Conservation (phyloP, 192 early-diverging fungal genomes). For the Mortierella alpina region DNA sequence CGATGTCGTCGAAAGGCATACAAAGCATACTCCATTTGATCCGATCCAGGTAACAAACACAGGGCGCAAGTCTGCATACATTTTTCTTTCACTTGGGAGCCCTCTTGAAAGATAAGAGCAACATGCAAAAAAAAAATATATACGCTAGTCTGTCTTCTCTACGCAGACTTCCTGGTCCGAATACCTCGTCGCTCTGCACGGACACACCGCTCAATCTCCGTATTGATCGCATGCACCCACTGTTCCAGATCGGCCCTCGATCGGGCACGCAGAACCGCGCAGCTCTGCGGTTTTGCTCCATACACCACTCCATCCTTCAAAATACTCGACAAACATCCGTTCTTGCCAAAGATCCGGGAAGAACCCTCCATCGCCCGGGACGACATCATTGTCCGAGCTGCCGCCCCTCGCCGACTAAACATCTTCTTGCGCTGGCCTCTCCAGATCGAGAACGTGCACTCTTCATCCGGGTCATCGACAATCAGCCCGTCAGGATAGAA, state of each 20-base stretch:
- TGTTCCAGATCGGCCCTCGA: constrained; percentile 50
- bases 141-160: background rate
- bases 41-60: too few relatives aligned
- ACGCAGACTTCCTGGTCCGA: background rate
- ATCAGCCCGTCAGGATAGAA: constrained; percentile 48
- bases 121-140: constrained; percentile 15
- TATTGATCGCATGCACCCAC: constrained; percentile 56
- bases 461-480: constrained; percentile 52
- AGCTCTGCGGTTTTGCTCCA: constrained; percentile 24
- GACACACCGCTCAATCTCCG: constrained; percentile 52
- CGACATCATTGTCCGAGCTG: constrained; percentile 14
- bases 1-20: too few relatives aligned
- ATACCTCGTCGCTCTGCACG: constrained; percentile 28
- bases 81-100: too few relatives aligned
- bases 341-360: constrained; percentile 33
- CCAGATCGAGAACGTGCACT: constrained; percentile 58
- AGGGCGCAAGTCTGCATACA: too few relatives aligned
- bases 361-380: constrained; percentile 8
- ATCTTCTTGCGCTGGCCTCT: constrained; percentile 31
- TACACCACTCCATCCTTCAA: constrained; percentile 46
- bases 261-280: constrained; percentile 31
- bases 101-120: background rate
- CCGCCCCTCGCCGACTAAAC: constrained; percentile 27
- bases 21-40: too few relatives aligned
- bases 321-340: constrained; percentile 19